phyloP scores from a whole-genome alignment of 1,139 yeast genomes.

The Yamadazyma conglobata region DNA sequence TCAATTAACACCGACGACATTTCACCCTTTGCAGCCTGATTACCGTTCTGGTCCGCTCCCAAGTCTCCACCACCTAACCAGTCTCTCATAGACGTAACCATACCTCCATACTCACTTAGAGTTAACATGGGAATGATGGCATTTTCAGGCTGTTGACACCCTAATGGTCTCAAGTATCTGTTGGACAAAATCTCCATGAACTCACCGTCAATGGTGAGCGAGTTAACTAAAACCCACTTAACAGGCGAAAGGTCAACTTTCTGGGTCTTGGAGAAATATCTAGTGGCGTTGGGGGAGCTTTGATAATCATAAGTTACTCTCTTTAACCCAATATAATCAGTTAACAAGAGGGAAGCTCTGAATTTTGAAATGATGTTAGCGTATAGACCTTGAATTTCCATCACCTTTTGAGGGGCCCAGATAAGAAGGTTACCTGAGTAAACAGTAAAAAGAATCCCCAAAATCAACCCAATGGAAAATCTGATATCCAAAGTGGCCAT shows the following conservation, averaged over 20 bases:
- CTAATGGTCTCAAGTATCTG: constrained; percentile 87
- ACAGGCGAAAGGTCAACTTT: constrained; percentile 77
- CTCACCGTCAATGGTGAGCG: constrained; percentile 92
- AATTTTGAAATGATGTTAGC: constrained; percentile 75
- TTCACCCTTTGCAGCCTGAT: constrained; percentile 37
- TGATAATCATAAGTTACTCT: constrained; percentile 93
- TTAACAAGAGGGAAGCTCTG: constrained; percentile 68
- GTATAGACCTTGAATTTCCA: constrained; percentile 82
- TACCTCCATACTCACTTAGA: constrained; percentile 91
- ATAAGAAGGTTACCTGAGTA: constrained; percentile 80
- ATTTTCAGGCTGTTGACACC: constrained; percentile 72
- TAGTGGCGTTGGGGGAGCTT: constrained; percentile 80
- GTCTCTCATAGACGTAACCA: constrained; percentile 87
- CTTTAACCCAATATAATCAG: constrained; percentile 88
- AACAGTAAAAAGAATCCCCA: constrained; percentile 77
- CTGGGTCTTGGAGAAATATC: constrained; percentile 73
- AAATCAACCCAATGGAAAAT: constrained; percentile 81
- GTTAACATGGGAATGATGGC: constrained; percentile 90
- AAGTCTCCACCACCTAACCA: constrained; percentile 62
- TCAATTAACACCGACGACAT: constrained; percentile 75
- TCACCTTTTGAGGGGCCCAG: constrained; percentile 74
- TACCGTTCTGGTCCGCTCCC: constrained; percentile 31
- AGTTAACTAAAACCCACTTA: constrained; percentile 86
- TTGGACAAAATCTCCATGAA: constrained; percentile 88
- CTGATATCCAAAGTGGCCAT: constrained; percentile 83